A percentile compares a stretch with the other conserved stretches of the same genome.
Conservation (phyloP, 139 green algal species). For the Ulvella scutata region DNA sequence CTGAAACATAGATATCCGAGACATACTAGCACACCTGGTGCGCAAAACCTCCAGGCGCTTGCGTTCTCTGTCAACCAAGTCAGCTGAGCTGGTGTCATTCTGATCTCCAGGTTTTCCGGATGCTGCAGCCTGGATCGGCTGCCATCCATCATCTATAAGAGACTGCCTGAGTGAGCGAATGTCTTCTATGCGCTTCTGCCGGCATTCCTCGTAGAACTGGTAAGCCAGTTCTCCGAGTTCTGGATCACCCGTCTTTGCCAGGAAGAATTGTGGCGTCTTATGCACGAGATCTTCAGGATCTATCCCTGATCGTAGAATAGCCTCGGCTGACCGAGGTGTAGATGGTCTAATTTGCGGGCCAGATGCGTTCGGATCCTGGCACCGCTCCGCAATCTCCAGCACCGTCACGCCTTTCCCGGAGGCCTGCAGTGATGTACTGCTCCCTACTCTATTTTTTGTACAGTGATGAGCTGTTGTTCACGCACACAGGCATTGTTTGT, state of each 20-base stretch:
- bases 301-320: background rate
- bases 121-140: background rate
- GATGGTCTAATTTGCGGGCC: background rate
- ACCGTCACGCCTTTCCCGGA: background rate
- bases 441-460: no score
- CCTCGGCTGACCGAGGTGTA: background rate
- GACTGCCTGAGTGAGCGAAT: background rate
- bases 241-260: background rate
- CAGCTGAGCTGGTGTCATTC: background rate
- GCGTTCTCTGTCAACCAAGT: background rate
- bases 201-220: background rate
- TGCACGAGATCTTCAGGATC: conserved; percentile 1
- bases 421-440: no score
- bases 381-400: background rate
- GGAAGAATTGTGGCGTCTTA: background rate
- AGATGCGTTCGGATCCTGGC: background rate
- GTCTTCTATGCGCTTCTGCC: conserved; percentile 2
- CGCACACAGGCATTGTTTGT: no score
- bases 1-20: no score
- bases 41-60: background rate
- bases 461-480: no score
- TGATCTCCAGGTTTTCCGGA: background rate
- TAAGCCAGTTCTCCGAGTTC: background rate
- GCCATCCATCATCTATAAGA: background rate
- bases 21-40: background rate